A percentile compares a stretch with the other conserved stretches of the same genome.
Conservation (phyloP, 371 early-diverging fungal species). For the Mucor lusitanicus region DNA sequence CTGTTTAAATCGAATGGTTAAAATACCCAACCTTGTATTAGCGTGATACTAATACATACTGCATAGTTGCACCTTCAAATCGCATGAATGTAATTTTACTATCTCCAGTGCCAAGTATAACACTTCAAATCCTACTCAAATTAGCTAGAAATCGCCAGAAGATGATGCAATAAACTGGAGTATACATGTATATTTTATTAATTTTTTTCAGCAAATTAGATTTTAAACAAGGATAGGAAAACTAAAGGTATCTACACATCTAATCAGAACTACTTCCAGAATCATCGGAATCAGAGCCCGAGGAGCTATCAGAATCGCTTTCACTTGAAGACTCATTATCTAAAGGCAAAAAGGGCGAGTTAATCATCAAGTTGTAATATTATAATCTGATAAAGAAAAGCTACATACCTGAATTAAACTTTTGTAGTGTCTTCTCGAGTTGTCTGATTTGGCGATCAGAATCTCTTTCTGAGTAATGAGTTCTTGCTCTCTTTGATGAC, state of each 20-base stretch:
- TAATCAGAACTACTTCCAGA: conserved; percentile 79
- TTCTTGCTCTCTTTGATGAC: conserved; percentile 43
- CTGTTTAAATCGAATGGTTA: too few relatives aligned
- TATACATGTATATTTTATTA: neutral
- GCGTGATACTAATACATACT: too few relatives aligned
- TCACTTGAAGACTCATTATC: conserved; percentile 57
- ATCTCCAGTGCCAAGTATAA: too few relatives aligned
- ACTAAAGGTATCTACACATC: conserved; percentile 22
- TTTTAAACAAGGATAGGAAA: neutral
- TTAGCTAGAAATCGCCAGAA: too few relatives aligned
- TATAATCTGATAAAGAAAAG: neutral
- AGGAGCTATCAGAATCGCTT: conserved; percentile 59
- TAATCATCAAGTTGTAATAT: too few relatives aligned
- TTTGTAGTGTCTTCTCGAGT: conserved; percentile 67
- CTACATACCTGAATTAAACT: conserved; percentile 45
- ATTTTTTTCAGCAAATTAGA: neutral
- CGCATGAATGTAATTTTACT: too few relatives aligned
- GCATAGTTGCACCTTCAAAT: too few relatives aligned
- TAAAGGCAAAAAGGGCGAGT: neutral
- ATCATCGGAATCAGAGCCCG: conserved; percentile 75
- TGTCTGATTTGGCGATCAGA: conserved; percentile 61
- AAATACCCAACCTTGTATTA: too few relatives aligned
- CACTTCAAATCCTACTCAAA: too few relatives aligned
- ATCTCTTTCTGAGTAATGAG: conserved; percentile 53
- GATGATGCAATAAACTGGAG: neutral